Conservation (phyloP, 352 stramenopile genomes). For the Globisporangium abappressorium region DNA sequence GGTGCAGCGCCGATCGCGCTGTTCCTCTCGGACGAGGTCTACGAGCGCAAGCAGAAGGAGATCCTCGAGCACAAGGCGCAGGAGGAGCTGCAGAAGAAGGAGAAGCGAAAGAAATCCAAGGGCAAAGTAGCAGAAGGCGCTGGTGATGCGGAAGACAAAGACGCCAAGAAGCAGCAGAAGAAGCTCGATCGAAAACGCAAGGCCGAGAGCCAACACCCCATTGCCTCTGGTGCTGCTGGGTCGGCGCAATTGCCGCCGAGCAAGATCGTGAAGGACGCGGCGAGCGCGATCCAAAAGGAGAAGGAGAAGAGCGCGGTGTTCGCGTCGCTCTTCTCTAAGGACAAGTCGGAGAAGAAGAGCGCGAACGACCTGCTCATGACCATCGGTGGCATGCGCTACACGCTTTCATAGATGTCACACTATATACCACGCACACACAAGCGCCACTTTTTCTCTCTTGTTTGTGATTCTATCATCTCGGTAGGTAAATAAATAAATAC, state of each 20-base stretch:
- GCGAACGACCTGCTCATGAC: conserved; percentile 87
- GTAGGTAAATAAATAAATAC: not conserved
- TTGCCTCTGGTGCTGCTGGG: not conserved
- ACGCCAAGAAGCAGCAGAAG: conserved; percentile 16
- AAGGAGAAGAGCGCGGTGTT: conserved; percentile 80
- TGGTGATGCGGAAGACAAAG: conserved; percentile 7
- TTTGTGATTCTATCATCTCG: not conserved
- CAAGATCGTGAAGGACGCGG: conserved; percentile 59
- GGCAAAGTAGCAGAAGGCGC: not conserved
- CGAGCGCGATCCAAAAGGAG: conserved; percentile 55
- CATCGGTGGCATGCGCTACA: conserved; percentile 79
- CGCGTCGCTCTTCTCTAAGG: conserved; percentile 75
- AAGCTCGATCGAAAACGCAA: conserved; percentile 47
- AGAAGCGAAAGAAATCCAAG: conserved; percentile 44
- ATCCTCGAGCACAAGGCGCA: conserved; percentile 46
- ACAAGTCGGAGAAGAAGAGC: conserved; percentile 60
- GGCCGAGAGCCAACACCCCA: conserved; percentile 14
- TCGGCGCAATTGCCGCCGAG: conserved; percentile 19
- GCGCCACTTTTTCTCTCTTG: not conserved
- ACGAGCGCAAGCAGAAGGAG: conserved; percentile 39
- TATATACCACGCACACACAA: not conserved
- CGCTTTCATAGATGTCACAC: conserved; percentile 48
- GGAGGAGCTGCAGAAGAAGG: conserved; percentile 51
- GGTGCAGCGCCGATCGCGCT: conserved; percentile 59
- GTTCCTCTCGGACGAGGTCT: conserved; percentile 54